Evolutionary conservation across 2,329 filamentous ascomycete species (phyloP), one percentile per base, ranked within the genome.

Genomic region (Sporothrix inflata): DNA sequence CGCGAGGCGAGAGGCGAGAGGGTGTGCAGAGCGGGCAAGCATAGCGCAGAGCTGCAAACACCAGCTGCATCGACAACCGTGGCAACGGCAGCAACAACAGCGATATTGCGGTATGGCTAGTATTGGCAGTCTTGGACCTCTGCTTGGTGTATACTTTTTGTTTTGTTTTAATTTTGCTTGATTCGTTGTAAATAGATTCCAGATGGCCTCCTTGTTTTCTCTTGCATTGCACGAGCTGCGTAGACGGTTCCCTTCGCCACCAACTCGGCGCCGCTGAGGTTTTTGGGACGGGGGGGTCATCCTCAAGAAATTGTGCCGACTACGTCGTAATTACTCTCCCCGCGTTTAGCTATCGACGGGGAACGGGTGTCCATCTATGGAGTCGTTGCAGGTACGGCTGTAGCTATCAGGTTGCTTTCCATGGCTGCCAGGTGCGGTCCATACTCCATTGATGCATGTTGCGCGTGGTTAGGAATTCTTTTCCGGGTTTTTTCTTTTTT

Each of bases 181-280:
- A 4, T 42, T 65, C 19, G n/a, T 61, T 49, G 38, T 60, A 63
- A 49, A 70, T 70, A 60, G 53, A 61, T 30, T 47, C 42, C 51
- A 27, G 51, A 30, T 45, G 51, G 51, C 67, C 16, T 66, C 27
- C 63, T 49, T 65, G 5, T 12, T 2, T 27, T 42, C 38, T 45
- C 38, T 24, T 24, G 34, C 34, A 61, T 24, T 21, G n/a, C 8
- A 24, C 14, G 19, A 19, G 30, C 30, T 34, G 42, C 42, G 42
- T 47, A 47, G 12, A 47, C 16, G 4, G 42, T 47, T 47, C 19
- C 12, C 19, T 16, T 6, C 6, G 42, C 42, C 1, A 16, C 42
- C 42, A 47, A 47, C 42, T 47, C 42, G 14, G 14, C 4, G 3
- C 16, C 42, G 14, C 14, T 8, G 12, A 5, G 53, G 24, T 19